Conservation (phyloP, 306 rosid species). For the Rosa persica region DNA sequence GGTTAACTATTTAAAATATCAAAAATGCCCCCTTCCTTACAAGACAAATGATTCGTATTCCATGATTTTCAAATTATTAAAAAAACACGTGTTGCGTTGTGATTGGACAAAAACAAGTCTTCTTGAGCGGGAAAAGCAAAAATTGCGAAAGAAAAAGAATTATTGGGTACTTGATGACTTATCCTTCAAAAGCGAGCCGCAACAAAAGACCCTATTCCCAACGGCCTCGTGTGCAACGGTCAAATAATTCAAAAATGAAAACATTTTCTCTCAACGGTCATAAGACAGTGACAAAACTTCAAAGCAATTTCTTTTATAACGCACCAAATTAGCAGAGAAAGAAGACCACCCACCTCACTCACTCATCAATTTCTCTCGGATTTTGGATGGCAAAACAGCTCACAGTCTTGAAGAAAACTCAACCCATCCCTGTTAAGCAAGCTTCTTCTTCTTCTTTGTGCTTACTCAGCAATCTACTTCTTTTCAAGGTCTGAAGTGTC, state of each 20-base stretch:
- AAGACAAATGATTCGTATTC: no score
- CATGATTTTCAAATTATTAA: not conserved
- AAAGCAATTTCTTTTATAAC: slow-evolving; percentile 2
- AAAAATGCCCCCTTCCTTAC: no score
- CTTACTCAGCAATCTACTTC: not conserved
- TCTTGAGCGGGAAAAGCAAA: not conserved
- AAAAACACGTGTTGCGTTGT: not conserved
- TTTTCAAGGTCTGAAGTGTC: not conserved
- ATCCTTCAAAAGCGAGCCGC: not conserved
- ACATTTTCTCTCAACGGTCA: slow-evolving; percentile 2
- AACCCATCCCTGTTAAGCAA: not conserved
- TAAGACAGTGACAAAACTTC: not conserved
- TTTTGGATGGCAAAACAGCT: not conserved
- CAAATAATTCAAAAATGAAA: slow-evolving; percentile 14
- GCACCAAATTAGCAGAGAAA: not conserved
- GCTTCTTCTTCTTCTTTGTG: not conserved
- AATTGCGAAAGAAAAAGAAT: not conserved
- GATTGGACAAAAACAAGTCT: not conserved
- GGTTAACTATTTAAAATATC: no score
- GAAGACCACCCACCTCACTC: not conserved
- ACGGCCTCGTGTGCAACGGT: slow-evolving; percentile 16
- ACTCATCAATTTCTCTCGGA: not conserved
- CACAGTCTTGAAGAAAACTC: not conserved
- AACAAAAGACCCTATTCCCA: not conserved
- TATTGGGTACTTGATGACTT: not conserved